phyloP scores from a whole-genome alignment of 169 alveolate genomes.

The Cyclospora cayetanensis region DNA sequence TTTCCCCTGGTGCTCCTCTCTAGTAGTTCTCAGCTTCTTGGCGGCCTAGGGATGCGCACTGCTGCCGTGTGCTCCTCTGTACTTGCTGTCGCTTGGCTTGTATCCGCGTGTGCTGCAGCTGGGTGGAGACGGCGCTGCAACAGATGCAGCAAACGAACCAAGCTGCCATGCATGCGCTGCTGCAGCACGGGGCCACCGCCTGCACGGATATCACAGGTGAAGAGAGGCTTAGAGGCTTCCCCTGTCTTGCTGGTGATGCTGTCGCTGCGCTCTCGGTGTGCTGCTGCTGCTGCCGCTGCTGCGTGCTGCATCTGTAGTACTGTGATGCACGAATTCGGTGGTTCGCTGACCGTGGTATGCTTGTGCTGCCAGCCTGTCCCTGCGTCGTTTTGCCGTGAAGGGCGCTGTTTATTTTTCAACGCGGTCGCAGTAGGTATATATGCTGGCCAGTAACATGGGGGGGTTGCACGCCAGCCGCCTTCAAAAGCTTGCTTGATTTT shows the following conservation, averaged over 20 bases:
- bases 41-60: background rate
- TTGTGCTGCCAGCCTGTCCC: too few relatives aligned
- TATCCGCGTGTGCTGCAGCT: constrained; percentile 28
- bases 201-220: constrained; percentile 71
- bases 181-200: constrained; percentile 59
- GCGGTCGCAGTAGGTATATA: too few relatives aligned
- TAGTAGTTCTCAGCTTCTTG: background rate
- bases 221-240: background rate
- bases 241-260: background rate
- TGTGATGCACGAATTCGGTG: too few relatives aligned
- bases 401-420: too few relatives aligned
- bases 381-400: too few relatives aligned
- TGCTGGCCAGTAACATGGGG: too few relatives aligned
- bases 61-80: background rate
- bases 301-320: too few relatives aligned
- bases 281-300: constrained; percentile 20
- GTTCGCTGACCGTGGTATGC: too few relatives aligned
- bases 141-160: constrained; percentile 59
- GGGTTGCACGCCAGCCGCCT: too few relatives aligned
- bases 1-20: background rate
- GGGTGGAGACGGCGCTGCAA: constrained; percentile 62
- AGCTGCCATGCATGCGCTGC: constrained; percentile 29
- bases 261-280: background rate
- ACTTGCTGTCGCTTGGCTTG: background rate
- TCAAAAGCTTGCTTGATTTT: too few relatives aligned